Evolutionary conservation across 495 filamentous ascomycete genomes (phyloP).

Genomic region (Evansstolkia leycettana): DNA sequence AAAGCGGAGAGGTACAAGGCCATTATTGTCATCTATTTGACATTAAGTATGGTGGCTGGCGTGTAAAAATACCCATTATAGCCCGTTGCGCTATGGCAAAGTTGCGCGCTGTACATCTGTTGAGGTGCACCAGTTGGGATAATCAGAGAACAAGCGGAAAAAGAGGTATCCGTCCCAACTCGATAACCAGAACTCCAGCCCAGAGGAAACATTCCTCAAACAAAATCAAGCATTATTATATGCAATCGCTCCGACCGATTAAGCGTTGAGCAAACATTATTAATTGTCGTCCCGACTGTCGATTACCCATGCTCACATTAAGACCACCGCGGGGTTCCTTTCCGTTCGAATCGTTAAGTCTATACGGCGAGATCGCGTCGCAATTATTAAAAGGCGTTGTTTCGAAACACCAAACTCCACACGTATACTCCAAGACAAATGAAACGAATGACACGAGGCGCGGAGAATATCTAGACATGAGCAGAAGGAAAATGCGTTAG

Average conservation of each 20-base stretch:
- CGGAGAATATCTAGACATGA: too few species aligned
- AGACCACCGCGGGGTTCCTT: neutral
- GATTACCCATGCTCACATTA: neutral
- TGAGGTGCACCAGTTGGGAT: neutral
- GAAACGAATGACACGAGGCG: too few species aligned
- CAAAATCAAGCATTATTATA: neutral
- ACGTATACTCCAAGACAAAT: too few species aligned
- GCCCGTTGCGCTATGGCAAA: neutral
- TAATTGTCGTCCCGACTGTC: neutral
- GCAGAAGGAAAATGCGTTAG: too few species aligned
- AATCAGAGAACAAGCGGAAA: neutral
- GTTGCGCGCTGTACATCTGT: neutral
- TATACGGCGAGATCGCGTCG: constrained; percentile 2
- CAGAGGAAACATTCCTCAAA: neutral
- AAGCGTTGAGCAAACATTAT: neutral
- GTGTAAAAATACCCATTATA: constrained; percentile 5
- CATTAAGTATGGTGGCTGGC: constrained; percentile 8
- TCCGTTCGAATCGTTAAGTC: constrained; percentile 4
- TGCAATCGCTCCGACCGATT: neutral
- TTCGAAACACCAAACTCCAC: neutral
- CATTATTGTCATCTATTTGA: constrained; percentile 4
- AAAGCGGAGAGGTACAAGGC: too few species aligned
- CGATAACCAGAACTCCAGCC: neutral
- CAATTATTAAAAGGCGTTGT: constrained; percentile 3
- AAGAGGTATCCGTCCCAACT: too few species aligned